Base-by-base conservation (phyloP, 2,329 filamentous ascomycete species). In the Ophiobolus disseminans region DNA sequence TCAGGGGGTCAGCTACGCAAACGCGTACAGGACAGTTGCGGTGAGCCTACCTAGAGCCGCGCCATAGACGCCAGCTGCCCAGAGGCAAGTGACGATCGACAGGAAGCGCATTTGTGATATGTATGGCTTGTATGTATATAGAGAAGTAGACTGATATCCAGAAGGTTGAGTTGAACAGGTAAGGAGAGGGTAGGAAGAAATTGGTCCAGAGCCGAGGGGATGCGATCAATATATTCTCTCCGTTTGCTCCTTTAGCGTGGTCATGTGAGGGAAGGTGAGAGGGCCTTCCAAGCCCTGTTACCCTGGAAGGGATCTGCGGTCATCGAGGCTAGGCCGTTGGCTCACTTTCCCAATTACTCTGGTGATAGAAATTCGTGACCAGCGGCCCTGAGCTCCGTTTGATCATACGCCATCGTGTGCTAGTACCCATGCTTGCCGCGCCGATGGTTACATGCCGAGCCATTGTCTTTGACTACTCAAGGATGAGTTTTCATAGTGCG, bases 41-140 rank as follows among this genome's bases (percentile, higher is more conserved):
- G 9, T n/a, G 3, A 17, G 28, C 48, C 28, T 59, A 62, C 61
- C 45, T 17, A 62, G 35, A 14, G 53, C 64, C 23, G 53, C 60
- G 22, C 58, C 54, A 9, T 69, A 59, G 19, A 57, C 42, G 25
- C 58, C 55, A 25, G 54, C 57, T 58, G 63, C 68, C 53, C 62
- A 51, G 1, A 72, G 65, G 62, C 68, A 69, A 51, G 63, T 51
- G 42, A 66, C 41, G 16, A 68, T 35, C 22, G 57, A 60, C 40
- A 56, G 31, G 11, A 65, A 41, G 45, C 51, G 60, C 67, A 71
- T 72, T 32, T 30, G 53, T 35, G 35, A n/a, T n/a, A n/a, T n/a
- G n/a, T n/a, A n/a, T n/a, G n/a, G n/a, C n/a, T n/a, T n/a, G n/a
- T n/a, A n/a, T n/a, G n/a, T n/a, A n/a, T n/a, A n/a, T n/a, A n/a